Conservation (phyloP, 805 yeast genomes). For the Saccharomycopsis malanga region DNA sequence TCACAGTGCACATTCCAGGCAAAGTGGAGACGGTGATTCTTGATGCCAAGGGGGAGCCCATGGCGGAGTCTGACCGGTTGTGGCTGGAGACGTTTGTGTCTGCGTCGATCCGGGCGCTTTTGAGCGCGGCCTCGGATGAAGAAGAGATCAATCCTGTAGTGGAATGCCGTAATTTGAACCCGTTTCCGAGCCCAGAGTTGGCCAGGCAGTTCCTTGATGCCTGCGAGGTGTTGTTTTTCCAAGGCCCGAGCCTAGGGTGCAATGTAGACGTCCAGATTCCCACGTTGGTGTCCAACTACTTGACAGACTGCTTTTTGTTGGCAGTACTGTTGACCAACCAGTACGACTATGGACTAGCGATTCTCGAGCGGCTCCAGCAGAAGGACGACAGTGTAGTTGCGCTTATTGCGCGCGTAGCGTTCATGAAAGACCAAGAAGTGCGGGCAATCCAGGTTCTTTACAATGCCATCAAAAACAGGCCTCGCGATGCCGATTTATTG, state of each 20-base stretch:
- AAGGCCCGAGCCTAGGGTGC: constrained; percentile 63
- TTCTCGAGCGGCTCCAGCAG: constrained; percentile 45
- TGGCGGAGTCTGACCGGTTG: constrained; percentile 41
- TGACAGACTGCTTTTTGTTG: constrained; percentile 67
- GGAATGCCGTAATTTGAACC: constrained; percentile 78
- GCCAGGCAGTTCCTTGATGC: constrained; percentile 53
- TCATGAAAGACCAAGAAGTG: constrained; percentile 52
- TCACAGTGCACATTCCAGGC: constrained; percentile 71
- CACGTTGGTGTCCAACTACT: constrained; percentile 53
- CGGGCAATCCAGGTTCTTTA: constrained; percentile 47
- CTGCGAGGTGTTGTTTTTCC: constrained; percentile 57
- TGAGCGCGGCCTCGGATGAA: constrained; percentile 47
- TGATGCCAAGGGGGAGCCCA: constrained; percentile 44
- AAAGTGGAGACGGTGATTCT: constrained; percentile 49
- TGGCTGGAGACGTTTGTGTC: constrained; percentile 52
- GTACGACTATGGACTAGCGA: constrained; percentile 53
- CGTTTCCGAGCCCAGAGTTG: constrained; percentile 45
- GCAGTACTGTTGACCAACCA: constrained; percentile 58
- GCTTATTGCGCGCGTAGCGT: constrained; percentile 46
- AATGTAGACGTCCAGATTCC: constrained; percentile 65
- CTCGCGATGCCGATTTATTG: constrained; percentile 50
- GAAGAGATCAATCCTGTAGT: constrained; percentile 69
- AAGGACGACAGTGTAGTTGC: constrained; percentile 51
- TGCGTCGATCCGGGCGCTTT: constrained; percentile 66
- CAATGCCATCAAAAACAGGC: constrained; percentile 41